Conservation (phyloP, 2,329 filamentous ascomycete genomes). For the Rasamsonia emersonii region DNA sequence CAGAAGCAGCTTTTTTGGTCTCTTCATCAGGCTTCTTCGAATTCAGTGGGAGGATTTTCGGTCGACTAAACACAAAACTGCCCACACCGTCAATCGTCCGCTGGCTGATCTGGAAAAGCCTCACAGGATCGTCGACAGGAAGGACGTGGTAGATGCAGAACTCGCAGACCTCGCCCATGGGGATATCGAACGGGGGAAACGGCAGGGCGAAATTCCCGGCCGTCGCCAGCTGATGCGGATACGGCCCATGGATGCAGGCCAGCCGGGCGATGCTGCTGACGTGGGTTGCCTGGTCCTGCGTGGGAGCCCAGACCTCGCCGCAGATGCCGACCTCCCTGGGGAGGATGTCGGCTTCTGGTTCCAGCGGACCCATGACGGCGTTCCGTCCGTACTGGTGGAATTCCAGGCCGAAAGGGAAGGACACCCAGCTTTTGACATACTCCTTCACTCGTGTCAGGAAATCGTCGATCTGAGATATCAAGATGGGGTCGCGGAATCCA, state of each 20-base stretch:
- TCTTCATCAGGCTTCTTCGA: not conserved
- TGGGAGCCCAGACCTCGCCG: not conserved
- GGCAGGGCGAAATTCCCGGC: constrained; percentile 2
- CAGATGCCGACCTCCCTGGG: not conserved
- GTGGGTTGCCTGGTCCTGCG: not conserved
- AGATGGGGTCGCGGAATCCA: constrained; percentile 4
- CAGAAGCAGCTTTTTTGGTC: not conserved
- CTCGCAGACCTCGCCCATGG: not conserved
- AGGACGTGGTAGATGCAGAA: constrained; percentile 3
- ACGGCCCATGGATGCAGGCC: not conserved
- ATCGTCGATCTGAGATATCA: constrained; percentile 1
- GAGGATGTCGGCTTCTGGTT: not conserved
- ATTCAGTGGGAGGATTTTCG: not conserved
- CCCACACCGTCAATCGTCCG: not conserved
- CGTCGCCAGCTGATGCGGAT: not conserved
- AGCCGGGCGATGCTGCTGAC: not conserved
- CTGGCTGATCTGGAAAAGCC: not conserved
- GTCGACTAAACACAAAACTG: too few species aligned
- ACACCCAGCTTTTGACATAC: not conserved
- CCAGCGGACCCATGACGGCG: constrained; percentile 2
- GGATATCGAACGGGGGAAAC: not conserved
- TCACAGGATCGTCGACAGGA: not conserved
- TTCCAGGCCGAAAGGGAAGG: not conserved
- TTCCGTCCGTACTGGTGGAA: constrained; percentile 1
- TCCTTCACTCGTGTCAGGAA: not conserved